Conservation (phyloP, 768 basidiomycete species). For the Tulasnella sp. region DNA sequence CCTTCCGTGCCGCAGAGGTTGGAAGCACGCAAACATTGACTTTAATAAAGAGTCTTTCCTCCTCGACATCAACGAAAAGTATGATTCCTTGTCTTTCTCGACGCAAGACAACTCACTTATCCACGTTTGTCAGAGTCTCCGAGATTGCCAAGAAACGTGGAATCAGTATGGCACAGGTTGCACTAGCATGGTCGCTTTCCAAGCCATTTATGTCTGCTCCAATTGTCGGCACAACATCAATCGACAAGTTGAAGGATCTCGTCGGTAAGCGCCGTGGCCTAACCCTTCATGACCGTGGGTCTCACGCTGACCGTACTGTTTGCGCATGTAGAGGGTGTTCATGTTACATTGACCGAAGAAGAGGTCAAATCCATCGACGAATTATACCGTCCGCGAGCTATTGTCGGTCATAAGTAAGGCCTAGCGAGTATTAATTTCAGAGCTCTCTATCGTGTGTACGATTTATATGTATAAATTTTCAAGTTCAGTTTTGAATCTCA, state of each 20-base stretch:
- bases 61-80: constrained; percentile 22
- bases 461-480: too few relatives aligned
- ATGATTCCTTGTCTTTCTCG: neutral
- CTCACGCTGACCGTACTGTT: neutral
- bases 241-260: constrained; percentile 47
- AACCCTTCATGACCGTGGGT: neutral
- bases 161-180: constrained; percentile 44
- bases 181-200: constrained; percentile 39
- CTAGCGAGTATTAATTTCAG: neutral
- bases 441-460: neutral
- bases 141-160: constrained; percentile 42
- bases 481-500: neutral
- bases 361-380: constrained; percentile 44
- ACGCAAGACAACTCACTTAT: neutral
- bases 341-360: constrained; percentile 42
- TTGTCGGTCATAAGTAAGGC: constrained; percentile 40
- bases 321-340: neutral
- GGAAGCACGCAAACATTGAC: neutral
- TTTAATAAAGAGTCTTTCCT: neutral
- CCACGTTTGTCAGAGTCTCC: constrained; percentile 35
- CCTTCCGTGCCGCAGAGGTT: neutral
- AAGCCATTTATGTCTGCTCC: constrained; percentile 27
- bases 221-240: constrained; percentile 26
- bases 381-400: constrained; percentile 42
- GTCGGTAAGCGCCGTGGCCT: constrained; percentile 46